Evolutionary conservation across 768 basidiomycete species (phyloP), one percentile per base, ranked within the genome.

Genomic region (Suillus discolor): DNA sequence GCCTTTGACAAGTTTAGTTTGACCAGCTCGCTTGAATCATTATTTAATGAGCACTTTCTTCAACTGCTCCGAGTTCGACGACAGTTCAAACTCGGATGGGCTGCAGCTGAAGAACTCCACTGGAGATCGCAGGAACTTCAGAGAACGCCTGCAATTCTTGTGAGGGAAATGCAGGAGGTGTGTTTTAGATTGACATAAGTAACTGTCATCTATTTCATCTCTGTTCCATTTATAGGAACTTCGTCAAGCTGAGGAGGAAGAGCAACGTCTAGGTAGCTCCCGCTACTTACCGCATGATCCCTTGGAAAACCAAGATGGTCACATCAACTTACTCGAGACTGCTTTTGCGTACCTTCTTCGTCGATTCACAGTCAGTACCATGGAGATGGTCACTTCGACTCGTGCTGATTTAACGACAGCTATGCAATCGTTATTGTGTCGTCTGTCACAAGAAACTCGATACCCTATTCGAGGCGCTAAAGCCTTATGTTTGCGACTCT

Each of bases 401-500:
- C 42, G 28, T 20, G 5, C 42, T 66, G 18, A 51, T 61, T 38
- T 55, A 45, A 44, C 62, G n/a, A 45, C 66, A 90, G 87, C 79
- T 91, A 25, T 91, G 89, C 69, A 85, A 87, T 0, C 81, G 85
- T 25, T 90, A 86, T 74, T 92, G 91, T 69, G 80, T 89, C n/a
- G 87, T 90, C n/a, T 91, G 91, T 75, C 89, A 90, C 70, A 84
- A 84, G 68, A 83, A 81, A 66, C 78, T 89, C 38, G 70, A 79
- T 12, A 79, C 77, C 11, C 80, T 84, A 47, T 85, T 83, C 65
- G 85, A 87, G 67, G 84, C 87, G 1, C 82, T 91, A 66, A 89
- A 90, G 72, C 91, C 91, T 1, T 92, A 90, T 71, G 89, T 92
- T 31, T 92, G 90, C 72, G 82, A 84, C 63, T 82, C 81, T 6